Evolutionary conservation across 2,329 filamentous ascomycete genomes (phyloP), one percentile per base, ranked within the genome.

Genomic region (Fusarium stilboides): DNA sequence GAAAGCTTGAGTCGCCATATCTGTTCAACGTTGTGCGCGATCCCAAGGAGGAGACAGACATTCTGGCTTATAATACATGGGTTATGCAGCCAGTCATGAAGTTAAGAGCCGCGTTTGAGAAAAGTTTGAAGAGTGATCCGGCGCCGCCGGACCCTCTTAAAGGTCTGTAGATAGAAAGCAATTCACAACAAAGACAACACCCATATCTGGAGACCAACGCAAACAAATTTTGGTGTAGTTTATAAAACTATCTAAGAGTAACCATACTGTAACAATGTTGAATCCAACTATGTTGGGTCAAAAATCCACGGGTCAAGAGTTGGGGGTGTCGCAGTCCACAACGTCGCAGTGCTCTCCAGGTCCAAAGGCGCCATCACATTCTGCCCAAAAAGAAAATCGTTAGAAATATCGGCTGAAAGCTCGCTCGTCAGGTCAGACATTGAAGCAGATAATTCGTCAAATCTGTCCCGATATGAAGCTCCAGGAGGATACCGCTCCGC

Each of bases 41-140:
- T 19, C 77, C 77, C 1, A 77, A 78, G 50, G 77, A 79, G n/a
- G 77, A 79, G 59, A 73, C 75, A 0, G 73, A 77, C 34, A 73
- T 79, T 1, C 3, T 77, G 19, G 57, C 72, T 0, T 77, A 68
- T 40, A 77, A 78, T 15, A 78, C 77, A 2, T 79, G 77, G 77
- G 77, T 79, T 1, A 8, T 77, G 42, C 77, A 79, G 50, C 77
- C 77, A 1, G 62, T 78, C 6, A 63, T 72, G 36, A 76, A 62
- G 52, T 22, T 79, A 37, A 72, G 62, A 15, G 46, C 67, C 0
- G 73, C 70, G 37, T 77, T 78, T 45, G 64, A 71, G 36, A 74
- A 66, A 50, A 79, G 77, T 12, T 31, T 79, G 3, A 73, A 62
- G 54, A 57, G 47, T 24, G 76, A 79, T 34, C 77, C 77, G 1